These are phyloP conservation scores for Paraleonurus japonicus DNA, from an alignment of 257 asterid genomes.

Conservation along the genomic window DNA sequence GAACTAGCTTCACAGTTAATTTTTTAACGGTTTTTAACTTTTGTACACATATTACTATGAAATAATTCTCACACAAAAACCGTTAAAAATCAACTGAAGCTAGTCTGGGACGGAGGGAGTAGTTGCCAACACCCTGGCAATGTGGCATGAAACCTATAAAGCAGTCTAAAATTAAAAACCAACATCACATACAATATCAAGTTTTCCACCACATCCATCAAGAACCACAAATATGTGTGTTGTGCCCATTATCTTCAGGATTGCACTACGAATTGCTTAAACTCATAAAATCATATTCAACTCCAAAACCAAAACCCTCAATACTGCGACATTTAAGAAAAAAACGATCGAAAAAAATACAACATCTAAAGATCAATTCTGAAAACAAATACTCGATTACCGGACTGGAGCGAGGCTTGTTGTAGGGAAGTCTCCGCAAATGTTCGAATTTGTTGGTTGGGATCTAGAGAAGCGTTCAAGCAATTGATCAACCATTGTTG, in stretches of 20 bases:
- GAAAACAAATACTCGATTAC: slow-evolving; percentile 35
- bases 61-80: too few relatives aligned
- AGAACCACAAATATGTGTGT: background rate
- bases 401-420: slow-evolving; percentile 86
- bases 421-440: slow-evolving; percentile 89
- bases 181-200: slow-evolving; percentile 12
- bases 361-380: background rate
- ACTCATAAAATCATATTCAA: background rate
- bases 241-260: background rate
- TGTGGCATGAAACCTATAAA: background rate
- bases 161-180: background rate
- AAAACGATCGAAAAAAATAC: background rate
- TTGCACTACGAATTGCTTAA: background rate
- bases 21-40: too few relatives aligned
- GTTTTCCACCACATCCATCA: background rate
- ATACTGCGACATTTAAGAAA: background rate
- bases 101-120: too few relatives aligned
- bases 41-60: too few relatives aligned
- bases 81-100: too few relatives aligned
- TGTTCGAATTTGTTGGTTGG: slow-evolving; percentile 73
- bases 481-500: slow-evolving; percentile 83
- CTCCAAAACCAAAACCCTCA: background rate
- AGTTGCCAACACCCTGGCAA: background rate
- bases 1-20: too few relatives aligned
- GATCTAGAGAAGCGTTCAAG: slow-evolving; percentile 85